These are phyloP conservation scores for Phoma sp. DNA, from an alignment of 2,329 filamentous ascomycete genomes.

Conservation along the genomic window DNA sequence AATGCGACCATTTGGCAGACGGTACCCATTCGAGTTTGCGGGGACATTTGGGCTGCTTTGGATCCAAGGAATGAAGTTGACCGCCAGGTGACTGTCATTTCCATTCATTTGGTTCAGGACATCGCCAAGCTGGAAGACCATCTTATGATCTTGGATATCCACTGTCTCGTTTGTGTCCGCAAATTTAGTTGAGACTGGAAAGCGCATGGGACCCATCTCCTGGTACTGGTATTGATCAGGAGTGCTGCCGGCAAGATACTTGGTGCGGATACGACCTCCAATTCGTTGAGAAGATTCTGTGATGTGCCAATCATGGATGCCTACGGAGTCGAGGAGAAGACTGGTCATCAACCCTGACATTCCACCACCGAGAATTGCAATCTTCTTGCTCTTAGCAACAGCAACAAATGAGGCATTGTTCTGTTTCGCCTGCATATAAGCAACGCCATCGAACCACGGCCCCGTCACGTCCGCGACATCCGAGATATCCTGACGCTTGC, in stretches of 20 bases:
- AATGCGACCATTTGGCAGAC: constrained; percentile 43
- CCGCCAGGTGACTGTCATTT: constrained; percentile 53
- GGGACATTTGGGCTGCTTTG: constrained; percentile 63
- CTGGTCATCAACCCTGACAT: constrained; percentile 69
- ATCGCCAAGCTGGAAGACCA: constrained; percentile 68
- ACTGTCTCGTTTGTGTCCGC: constrained; percentile 61
- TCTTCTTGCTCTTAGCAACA: constrained; percentile 61
- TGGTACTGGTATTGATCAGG: constrained; percentile 71
- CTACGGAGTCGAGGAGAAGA: constrained; percentile 56
- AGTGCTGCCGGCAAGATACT: constrained; percentile 64
- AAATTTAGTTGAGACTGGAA: constrained; percentile 60
- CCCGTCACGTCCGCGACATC: constrained; percentile 62
- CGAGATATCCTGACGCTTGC: constrained; percentile 48
- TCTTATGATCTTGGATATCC: constrained; percentile 66
- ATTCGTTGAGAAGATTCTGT: constrained; percentile 66
- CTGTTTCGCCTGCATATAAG: constrained; percentile 62
- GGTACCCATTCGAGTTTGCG: constrained; percentile 42
- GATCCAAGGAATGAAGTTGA: constrained; percentile 69
- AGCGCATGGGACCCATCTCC: constrained; percentile 71
- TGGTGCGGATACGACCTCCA: constrained; percentile 68
- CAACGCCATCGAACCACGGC: constrained; percentile 71
- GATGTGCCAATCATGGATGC: constrained; percentile 66
- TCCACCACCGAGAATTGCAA: constrained; percentile 70
- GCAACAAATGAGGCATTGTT: constrained; percentile 59
- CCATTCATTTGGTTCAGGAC: constrained; percentile 66